A percentile compares a stretch with the other conserved stretches of the same genome.
Conservation (phyloP, 371 early-diverging fungal genomes). For the Mortierella polycephala region DNA sequence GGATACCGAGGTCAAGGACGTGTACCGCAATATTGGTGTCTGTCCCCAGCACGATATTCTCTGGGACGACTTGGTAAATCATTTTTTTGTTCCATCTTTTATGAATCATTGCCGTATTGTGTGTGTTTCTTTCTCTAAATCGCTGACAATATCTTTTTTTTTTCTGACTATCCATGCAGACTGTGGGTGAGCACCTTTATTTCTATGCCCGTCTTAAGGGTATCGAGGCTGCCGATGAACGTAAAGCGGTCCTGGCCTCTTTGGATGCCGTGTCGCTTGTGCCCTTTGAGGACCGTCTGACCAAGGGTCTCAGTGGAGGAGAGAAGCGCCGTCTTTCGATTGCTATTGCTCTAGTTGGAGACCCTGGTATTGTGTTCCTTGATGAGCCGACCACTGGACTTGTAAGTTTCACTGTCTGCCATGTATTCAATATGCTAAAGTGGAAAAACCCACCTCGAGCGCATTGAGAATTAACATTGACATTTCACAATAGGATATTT, state of each 20-base stretch:
- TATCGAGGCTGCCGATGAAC: slow-evolving; percentile 59
- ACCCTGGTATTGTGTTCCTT: slow-evolving; percentile 68
- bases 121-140: neutral
- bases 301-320: slow-evolving; percentile 71
- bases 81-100: neutral
- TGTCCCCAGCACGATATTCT: slow-evolving; percentile 84
- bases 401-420: neutral
- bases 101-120: neutral
- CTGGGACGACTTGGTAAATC: slow-evolving; percentile 72
- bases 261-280: slow-evolving; percentile 65
- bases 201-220: slow-evolving; percentile 83
- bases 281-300: slow-evolving; percentile 59
- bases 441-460: too few species aligned
- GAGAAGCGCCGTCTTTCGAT: slow-evolving; percentile 74
- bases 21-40: slow-evolving; percentile 74
- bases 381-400: slow-evolving; percentile 74
- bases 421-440: neutral
- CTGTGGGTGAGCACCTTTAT: slow-evolving; percentile 76
- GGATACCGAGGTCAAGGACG: slow-evolving; percentile 62
- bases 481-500: slow-evolving; percentile 58
- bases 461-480: too few species aligned
- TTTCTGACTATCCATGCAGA: slow-evolving; percentile 27
- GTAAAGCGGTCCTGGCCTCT: slow-evolving; percentile 57
- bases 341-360: slow-evolving; percentile 68
- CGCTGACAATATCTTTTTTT: neutral